Conservation (phyloP, 306 rosid species). For the Sesbania bispinosa region DNA sequence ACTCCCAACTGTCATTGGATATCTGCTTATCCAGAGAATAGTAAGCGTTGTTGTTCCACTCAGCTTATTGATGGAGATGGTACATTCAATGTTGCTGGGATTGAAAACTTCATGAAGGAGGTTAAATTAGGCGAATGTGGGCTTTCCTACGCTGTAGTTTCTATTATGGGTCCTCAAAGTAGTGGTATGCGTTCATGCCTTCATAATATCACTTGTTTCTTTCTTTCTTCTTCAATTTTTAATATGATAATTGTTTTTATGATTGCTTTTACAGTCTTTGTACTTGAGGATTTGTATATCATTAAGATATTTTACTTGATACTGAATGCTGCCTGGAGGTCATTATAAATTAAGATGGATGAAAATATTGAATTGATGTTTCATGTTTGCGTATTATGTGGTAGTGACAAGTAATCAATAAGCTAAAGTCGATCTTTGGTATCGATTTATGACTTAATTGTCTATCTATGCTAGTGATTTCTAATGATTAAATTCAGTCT, state of each 20-base stretch:
- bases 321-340: conserved; percentile 8
- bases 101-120: conserved; percentile 65
- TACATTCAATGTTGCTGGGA: conserved; percentile 56
- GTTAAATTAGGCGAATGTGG: conserved; percentile 74
- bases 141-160: conserved; percentile 83
- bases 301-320: no score
- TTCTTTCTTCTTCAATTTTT: conserved; percentile 11
- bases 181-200: conserved; percentile 60
- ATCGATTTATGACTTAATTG: not conserved
- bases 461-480: conserved; percentile 1
- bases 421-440: not conserved
- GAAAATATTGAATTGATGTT: not conserved
- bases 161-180: conserved; percentile 97
- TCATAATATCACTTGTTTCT: not conserved
- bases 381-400: not conserved
- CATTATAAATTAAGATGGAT: not conserved
- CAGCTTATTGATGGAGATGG: conserved; percentile 97
- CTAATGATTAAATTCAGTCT: not conserved
- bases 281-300: no score
- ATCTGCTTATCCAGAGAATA: conserved; percentile 37
- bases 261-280: not conserved
- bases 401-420: not conserved
- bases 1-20: conserved; percentile 8
- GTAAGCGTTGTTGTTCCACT: conserved; percentile 52
- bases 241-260: not conserved